Base-by-base conservation (phyloP, 1,139 yeast genomes). In the Protomyces inouyei region DNA sequence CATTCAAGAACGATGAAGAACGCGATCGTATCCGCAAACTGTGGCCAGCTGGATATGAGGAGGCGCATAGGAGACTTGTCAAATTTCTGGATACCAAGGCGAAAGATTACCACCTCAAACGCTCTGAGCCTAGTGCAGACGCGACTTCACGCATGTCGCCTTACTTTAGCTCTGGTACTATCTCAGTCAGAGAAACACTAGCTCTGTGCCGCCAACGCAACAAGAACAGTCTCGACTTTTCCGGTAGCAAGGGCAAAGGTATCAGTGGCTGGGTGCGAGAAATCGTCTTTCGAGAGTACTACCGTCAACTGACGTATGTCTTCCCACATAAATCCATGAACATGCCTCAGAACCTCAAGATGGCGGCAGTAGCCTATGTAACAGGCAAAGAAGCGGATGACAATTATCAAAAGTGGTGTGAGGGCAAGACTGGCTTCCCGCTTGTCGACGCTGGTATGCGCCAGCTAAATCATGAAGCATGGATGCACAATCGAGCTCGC, bases 361-460 rank as follows among this genome's bases (percentile, higher is more conserved):
- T 81, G 60, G 79, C 79, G 56, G 75, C 76, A 32, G 68, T 75
- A 37, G 78, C 74, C 25, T 82, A 84, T 84, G 80, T 77, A 37
- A 73, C 78, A 61, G 76, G 77, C 65, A 68, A 70, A 3, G 76
- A 75, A 3, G 75, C 76, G 38, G 63, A 59, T 23, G 52, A 40
- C 12, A 52, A 52, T 35, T 81, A 78, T 68, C 74, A 75, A 16
- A 76, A 75, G 25, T 83, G 86, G 86, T 78, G 82, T 66, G 69
- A 75, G 21, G 86, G 86, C 0, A 71, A 72, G 48, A 83, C 86
- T 0, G 86, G 86, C 1, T 77, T 75, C 65, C 86, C 86, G 0
- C 76, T 83, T 10, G 80, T 83, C 3, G 86, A 83, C 70, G 86
- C 86, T 1, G 77, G 81, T 54, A 83, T 83, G 86, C 74, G 84